These are phyloP conservation scores for Rhizopogon salebrosus DNA, from an alignment of 768 basidiomycete species.

Conservation along the genomic window DNA sequence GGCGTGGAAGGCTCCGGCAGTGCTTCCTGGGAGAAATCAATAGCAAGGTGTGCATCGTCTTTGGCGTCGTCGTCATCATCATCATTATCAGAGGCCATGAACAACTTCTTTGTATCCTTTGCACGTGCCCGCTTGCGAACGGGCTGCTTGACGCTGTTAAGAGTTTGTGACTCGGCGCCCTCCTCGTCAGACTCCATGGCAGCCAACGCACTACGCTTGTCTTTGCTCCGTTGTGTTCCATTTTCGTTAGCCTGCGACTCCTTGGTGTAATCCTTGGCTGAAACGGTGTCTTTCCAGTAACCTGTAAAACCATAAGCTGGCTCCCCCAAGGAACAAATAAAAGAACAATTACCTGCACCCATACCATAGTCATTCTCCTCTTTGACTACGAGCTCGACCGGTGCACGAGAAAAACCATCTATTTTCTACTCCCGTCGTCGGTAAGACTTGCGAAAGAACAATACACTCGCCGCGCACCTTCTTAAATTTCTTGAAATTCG, in stretches of 20 bases:
- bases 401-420: constrained; percentile 20
- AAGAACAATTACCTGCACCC: constrained; percentile 40
- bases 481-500: constrained; percentile 78
- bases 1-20: neutral
- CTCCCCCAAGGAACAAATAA: constrained; percentile 2
- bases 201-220: constrained; percentile 21
- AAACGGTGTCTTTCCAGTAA: constrained; percentile 48
- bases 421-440: constrained; percentile 23
- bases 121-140: constrained; percentile 17
- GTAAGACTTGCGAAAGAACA: neutral
- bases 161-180: constrained; percentile 10
- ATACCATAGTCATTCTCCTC: constrained; percentile 52
- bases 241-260: constrained; percentile 11
- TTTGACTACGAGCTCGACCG: constrained; percentile 47
- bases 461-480: constrained; percentile 37
- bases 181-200: constrained; percentile 40
- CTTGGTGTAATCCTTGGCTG: constrained; percentile 13
- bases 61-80: constrained; percentile 34
- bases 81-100: constrained; percentile 49
- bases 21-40: neutral
- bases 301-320: constrained; percentile 28
- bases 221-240: constrained; percentile 9
- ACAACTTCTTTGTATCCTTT: constrained; percentile 39
- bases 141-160: constrained; percentile 11
- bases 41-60: neutral